Evolutionary conservation across 257 asterid genomes (phyloP).

Genomic region (Solanum chiquidenum): DNA sequence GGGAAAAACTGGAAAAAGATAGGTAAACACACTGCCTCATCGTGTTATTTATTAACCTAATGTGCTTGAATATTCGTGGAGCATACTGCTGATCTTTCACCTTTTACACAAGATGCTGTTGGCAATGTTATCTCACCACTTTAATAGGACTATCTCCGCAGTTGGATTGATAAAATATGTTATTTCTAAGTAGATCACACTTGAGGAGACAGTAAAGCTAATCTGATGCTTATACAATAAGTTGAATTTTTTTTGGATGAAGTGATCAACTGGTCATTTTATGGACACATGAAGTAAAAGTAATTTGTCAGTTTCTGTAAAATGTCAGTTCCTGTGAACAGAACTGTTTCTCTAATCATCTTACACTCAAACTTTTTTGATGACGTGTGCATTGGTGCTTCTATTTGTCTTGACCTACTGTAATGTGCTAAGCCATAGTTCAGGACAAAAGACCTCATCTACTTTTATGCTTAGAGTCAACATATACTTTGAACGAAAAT

Average conservation of each 20-base stretch:
- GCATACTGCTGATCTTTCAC: neutral
- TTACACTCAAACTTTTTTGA: neutral
- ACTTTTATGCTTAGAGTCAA: neutral
- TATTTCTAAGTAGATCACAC: neutral
- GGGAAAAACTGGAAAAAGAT: constrained; percentile 98
- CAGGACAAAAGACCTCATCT: neutral
- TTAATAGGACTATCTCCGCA: neutral
- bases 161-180: neutral
- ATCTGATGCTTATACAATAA: neutral
- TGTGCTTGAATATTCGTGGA: neutral
- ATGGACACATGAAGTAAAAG: neutral
- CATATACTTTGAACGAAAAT: neutral
- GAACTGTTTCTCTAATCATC: neutral
- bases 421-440: neutral
- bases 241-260: neutral
- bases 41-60: neutral
- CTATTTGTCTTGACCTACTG: neutral
- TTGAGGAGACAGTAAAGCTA: neutral
- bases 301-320: neutral
- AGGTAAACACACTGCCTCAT: constrained; percentile 25
- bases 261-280: neutral
- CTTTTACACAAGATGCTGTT: neutral
- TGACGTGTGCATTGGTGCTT: neutral
- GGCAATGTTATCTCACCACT: neutral
- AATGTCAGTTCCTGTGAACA: neutral